Conservation (phyloP, 2,329 filamentous ascomycete species). For the Calonectria leucothoes region DNA sequence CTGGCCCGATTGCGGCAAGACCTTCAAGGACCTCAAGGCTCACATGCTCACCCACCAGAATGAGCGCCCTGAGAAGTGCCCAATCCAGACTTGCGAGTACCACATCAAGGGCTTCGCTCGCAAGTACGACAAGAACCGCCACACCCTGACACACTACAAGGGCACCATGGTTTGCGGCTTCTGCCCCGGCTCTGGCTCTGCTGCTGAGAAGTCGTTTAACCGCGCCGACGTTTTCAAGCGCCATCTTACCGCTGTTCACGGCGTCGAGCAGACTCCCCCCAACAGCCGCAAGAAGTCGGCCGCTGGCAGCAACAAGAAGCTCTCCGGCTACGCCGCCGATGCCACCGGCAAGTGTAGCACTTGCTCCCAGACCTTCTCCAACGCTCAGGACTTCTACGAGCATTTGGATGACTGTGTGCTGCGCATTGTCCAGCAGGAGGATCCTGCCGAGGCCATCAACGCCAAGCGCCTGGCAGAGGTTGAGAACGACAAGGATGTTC, state of each 20-base stretch:
- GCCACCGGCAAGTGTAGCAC: slow-evolving; percentile 96
- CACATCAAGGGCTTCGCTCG: slow-evolving; percentile 91
- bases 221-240: slow-evolving; percentile 96
- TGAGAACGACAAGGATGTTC: slow-evolving; percentile 71
- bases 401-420: slow-evolving; percentile 86
- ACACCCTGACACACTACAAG: slow-evolving; percentile 96
- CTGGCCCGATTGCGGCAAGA: slow-evolving; percentile 84
- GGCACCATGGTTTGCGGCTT: slow-evolving; percentile 98
- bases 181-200: slow-evolving; percentile 88
- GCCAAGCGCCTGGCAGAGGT: slow-evolving; percentile 74
- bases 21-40: slow-evolving; percentile 92
- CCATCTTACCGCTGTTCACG: slow-evolving; percentile 89
- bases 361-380: slow-evolving; percentile 89
- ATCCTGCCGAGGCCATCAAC: slow-evolving; percentile 76
- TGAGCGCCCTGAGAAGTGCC: slow-evolving; percentile 93
- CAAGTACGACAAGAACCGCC: slow-evolving; percentile 96
- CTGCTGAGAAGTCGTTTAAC: slow-evolving; percentile 95
- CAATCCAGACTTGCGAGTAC: slow-evolving; percentile 92
- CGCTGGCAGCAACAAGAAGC: slow-evolving; percentile 67
- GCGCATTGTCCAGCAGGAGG: slow-evolving; percentile 78
- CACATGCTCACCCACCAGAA: slow-evolving; percentile 95
- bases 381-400: slow-evolving; percentile 98
- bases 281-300: slow-evolving; percentile 84
- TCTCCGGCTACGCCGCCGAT: slow-evolving; percentile 78
- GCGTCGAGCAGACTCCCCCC: slow-evolving; percentile 91